These are phyloP conservation scores for Colletotrichum australisinense DNA, from an alignment of 2,329 filamentous ascomycete genomes.

Conservation along the genomic window DNA sequence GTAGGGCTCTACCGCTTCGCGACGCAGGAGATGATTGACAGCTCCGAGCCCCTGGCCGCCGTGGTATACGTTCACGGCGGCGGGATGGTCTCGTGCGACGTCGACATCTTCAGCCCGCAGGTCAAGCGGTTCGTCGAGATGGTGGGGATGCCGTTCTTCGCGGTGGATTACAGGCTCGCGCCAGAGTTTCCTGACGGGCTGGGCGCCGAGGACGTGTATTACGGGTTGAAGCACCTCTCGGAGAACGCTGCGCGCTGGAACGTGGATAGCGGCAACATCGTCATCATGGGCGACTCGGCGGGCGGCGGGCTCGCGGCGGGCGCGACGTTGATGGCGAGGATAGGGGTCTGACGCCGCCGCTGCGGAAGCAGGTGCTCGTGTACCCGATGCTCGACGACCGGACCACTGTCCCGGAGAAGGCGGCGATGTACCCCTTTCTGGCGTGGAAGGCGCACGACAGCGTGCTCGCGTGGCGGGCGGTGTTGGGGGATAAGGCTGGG, in stretches of 20 bases:
- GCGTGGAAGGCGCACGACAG: slow-evolving; percentile 38
- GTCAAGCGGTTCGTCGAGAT: slow-evolving; percentile 42
- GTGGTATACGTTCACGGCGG: slow-evolving; percentile 55
- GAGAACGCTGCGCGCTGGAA: slow-evolving; percentile 38
- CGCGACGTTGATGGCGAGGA: slow-evolving; percentile 53
- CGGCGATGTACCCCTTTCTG: slow-evolving; percentile 25
- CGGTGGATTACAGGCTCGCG: slow-evolving; percentile 55
- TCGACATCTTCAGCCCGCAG: slow-evolving; percentile 41
- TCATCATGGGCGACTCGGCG: slow-evolving; percentile 39
- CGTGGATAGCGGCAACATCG: slow-evolving; percentile 38
- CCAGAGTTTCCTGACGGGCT: slow-evolving; percentile 53
- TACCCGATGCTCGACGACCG: slow-evolving; percentile 50
- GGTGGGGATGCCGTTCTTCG: slow-evolving; percentile 48
- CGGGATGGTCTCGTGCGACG: slow-evolving; percentile 49
- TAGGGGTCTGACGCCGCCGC: slow-evolving; percentile 37
- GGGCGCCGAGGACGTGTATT: slow-evolving; percentile 50
- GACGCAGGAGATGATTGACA: slow-evolving; percentile 6
- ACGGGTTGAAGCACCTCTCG: slow-evolving; percentile 41
- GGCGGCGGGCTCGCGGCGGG: slow-evolving; percentile 39
- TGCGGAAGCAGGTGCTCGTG: slow-evolving; percentile 45
- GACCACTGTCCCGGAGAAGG: slow-evolving; percentile 11
- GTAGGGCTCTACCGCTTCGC: slow-evolving; percentile 23
- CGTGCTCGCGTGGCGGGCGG: slow-evolving; percentile 40
- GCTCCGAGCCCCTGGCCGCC: slow-evolving; percentile 38
- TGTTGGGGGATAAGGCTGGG: slow-evolving; percentile 35